These are phyloP conservation scores for Anthracocystis panici-leucophaei DNA, from an alignment of 1,284 basidiomycete species.

Conservation along the genomic window DNA sequence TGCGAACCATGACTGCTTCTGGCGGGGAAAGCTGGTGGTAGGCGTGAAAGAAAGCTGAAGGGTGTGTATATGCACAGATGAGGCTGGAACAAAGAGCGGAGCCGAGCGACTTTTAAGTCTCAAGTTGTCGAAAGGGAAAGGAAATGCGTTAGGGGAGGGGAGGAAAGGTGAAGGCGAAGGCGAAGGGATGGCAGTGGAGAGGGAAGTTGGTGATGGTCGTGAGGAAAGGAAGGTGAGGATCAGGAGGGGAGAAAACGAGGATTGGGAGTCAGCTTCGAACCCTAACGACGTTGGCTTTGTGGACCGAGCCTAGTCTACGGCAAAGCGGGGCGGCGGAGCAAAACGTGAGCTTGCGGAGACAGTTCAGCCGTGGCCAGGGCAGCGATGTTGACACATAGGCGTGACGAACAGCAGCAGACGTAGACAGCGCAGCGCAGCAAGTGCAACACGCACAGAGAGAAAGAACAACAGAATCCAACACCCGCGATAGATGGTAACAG, in stretches of 20 bases:
- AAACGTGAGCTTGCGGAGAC: too few species aligned
- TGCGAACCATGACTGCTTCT: constrained; percentile 20
- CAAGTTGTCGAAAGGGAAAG: neutral
- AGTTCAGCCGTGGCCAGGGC: too few species aligned
- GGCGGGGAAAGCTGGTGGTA: neutral
- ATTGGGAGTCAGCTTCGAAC: neutral
- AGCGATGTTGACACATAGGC: too few species aligned
- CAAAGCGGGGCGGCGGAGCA: too few species aligned
- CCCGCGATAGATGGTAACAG: neutral
- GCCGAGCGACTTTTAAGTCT: neutral
- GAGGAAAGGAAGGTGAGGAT: neutral
- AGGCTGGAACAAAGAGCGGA: constrained; percentile 12
- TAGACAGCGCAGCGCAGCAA: neutral
- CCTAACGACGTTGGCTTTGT: neutral
- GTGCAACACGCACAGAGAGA: neutral
- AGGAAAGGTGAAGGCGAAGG: neutral
- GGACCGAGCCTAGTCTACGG: neutral
- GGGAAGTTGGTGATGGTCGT: constrained; percentile 5
- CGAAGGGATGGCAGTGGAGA: neutral
- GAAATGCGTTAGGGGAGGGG: neutral
- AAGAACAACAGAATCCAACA: neutral
- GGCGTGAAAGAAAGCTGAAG: neutral
- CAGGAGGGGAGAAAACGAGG: neutral
- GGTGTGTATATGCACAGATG: neutral
- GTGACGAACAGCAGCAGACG: too few species aligned